phyloP scores from a whole-genome alignment of 352 stramenopile species.

The Pythium plurisporium region DNA sequence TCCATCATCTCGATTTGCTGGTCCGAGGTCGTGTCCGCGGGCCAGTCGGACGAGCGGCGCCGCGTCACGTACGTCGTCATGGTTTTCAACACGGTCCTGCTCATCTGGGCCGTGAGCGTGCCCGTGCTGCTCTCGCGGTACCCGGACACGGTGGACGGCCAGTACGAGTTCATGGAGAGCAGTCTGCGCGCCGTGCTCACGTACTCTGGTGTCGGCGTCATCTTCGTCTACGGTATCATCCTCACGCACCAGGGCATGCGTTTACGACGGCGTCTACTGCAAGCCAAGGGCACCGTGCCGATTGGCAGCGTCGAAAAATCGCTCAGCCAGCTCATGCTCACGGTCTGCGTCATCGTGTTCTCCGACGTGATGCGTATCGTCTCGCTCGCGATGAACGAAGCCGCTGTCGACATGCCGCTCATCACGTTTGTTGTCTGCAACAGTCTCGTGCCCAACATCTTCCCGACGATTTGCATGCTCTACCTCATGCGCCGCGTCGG shows the following conservation, averaged over 20 bases:
- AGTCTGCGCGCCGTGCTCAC: slow-evolving; percentile 45
- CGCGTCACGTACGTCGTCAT: slow-evolving; percentile 52
- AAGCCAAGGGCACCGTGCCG: slow-evolving; percentile 64
- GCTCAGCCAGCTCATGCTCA: slow-evolving; percentile 76
- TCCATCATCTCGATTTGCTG: slow-evolving; percentile 78
- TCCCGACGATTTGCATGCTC: slow-evolving; percentile 86
- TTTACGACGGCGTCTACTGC: slow-evolving; percentile 62
- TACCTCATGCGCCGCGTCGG: slow-evolving; percentile 76
- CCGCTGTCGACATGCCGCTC: slow-evolving; percentile 45
- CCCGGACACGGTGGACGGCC: slow-evolving; percentile 52
- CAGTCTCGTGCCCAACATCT: slow-evolving; percentile 76
- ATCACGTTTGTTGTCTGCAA: slow-evolving; percentile 68
- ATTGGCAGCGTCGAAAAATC: slow-evolving; percentile 72
- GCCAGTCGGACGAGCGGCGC: slow-evolving; percentile 51
- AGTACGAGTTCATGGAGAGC: slow-evolving; percentile 64
- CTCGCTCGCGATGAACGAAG: slow-evolving; percentile 53
- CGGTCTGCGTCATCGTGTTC: slow-evolving; percentile 73
- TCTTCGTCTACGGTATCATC: slow-evolving; percentile 63
- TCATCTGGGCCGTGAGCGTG: slow-evolving; percentile 58
- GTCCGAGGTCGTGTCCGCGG: slow-evolving; percentile 75
- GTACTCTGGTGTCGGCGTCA: slow-evolving; percentile 49
- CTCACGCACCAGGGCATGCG: slow-evolving; percentile 71
- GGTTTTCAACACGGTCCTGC: slow-evolving; percentile 48
- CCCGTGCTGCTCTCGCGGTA: slow-evolving; percentile 44
- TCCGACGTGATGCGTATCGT: slow-evolving; percentile 66